Evolutionary conservation across 2,329 filamentous ascomycete genomes (phyloP), one percentile per base, ranked within the genome.

Genomic region (Escovopsis weberi): DNA sequence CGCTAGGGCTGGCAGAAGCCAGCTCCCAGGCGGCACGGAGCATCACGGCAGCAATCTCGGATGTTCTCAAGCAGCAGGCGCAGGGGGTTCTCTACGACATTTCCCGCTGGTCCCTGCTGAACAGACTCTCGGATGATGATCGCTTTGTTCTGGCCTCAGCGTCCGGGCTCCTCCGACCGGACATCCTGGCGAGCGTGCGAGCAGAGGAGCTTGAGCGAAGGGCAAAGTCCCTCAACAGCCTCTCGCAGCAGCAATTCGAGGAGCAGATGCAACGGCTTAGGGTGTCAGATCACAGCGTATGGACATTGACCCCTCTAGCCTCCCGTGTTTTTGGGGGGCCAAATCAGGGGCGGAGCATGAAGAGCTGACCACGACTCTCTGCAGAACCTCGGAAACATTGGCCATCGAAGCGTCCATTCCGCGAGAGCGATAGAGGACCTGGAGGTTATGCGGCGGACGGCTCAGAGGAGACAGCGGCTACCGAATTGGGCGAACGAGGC

Each of bases 41-140:
- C 15, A 33, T 61, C 28, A 55, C 55, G 10, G 38, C 43, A 11
- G 49, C 43, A 4, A 54, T 65, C 35, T 45, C 57, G 33, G 33
- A 45, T 9, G 41, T 50, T 26, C 57, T 55, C 18, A 50, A 51
- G 33, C 42, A 51, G 12, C 48, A 49, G 26, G 42, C 46, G 2
- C 45, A 42, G 19, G 61, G 60, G 2, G 53, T 59, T 40, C 42
- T 62, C 4, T 53, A 50, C 2, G 59, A 65, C 42, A 50, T 52
- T n/a, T 45, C 49, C 7, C 63, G 58, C 26, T 65, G 63, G 63
- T 55, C 52, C n/a, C 44, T 51, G 9, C 52, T 65, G 1, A 39
- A 47, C 15, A 47, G 49, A 11, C 41, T 62, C 8, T 45, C 57
- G 4, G 43, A 39, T 1, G 44, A 56, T 9, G 45, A 56, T 4